phyloP scores from a whole-genome alignment of 2,329 filamentous ascomycete genomes.

The Colletotrichum noveboracense region DNA sequence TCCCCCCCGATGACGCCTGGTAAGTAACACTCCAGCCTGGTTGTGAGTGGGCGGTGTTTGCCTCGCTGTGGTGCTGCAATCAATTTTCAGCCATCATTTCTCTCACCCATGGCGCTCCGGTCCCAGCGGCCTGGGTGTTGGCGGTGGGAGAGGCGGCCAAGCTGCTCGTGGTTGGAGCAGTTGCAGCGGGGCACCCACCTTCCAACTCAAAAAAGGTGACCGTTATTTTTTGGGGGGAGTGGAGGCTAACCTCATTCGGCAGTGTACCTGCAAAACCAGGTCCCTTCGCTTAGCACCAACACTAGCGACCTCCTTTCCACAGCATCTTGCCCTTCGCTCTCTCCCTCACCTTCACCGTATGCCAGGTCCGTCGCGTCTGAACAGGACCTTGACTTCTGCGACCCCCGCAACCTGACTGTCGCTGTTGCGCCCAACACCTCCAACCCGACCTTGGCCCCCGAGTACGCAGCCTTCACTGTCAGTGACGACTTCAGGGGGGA shows the following conservation, averaged over 20 bases:
- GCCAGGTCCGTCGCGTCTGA: conserved; percentile 73
- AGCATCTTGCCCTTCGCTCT: conserved; percentile 82
- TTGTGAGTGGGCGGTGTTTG: neutral
- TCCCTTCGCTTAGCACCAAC: conserved; percentile 68
- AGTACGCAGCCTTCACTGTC: conserved; percentile 71
- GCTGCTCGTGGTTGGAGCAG: neutral
- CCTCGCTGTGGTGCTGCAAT: neutral
- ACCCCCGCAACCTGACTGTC: conserved; percentile 88
- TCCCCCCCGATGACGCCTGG: conserved; percentile 91
- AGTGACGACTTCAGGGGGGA: conserved; percentile 64
- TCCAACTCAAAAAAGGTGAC: neutral
- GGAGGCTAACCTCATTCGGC: conserved; percentile 41
- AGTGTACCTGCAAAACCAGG: conserved; percentile 56
- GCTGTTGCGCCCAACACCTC: conserved; percentile 48
- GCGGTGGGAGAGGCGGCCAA: neutral
- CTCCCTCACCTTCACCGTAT: conserved; percentile 83
- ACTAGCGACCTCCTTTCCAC: conserved; percentile 75
- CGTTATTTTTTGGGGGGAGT: neutral
- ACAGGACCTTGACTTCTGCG: conserved; percentile 83
- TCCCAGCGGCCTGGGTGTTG: neutral
- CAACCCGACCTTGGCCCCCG: conserved; percentile 56
- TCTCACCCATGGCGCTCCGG: neutral
- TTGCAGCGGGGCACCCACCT: conserved; percentile 7
- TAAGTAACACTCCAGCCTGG: conserved; percentile 55
- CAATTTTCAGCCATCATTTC: too few species aligned